Base-by-base conservation (phyloP, 73 alveolate species). In the Blepharisma stoltei region DNA sequence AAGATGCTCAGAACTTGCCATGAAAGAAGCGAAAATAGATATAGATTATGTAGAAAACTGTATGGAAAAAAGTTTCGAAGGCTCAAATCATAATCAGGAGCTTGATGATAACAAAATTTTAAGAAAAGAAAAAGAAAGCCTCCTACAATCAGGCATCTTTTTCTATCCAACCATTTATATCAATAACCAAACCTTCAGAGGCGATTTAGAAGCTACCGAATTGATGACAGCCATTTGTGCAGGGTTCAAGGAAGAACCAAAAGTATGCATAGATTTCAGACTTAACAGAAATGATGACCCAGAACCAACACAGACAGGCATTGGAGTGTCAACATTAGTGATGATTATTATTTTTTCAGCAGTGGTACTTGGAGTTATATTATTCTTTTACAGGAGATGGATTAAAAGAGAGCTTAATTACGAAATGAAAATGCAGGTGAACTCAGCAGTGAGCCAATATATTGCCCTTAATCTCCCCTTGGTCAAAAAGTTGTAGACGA, bases 221-320 rank as follows among this genome's bases (percentile, higher is more conserved):
- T 81, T 88, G 9, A 55, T 73, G 41, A 47, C 67, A 44, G 89
- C 90, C 9, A 55, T 88, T 38, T 88, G 95, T 55, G 71, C 88
- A 9, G 92, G 95, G 14, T 84, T 88, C 54, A 70, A 65, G 9
- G 78, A 77, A 0, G 84, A 80, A 1, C 88, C 38, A 25, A 8
- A 83, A 54, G 67, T 55, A 73, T 66, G 78, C 21, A 6, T 32
- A 6, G 46, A 27, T n/a, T 20, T 11, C 60, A 46, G 23, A 55
- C 54, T 37, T 54, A 67, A 20, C 2, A 46, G 14, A 44, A 3
- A 11, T 0, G 65, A 43, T n/a, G 27, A 69, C 14, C 11, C 11
- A 9, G 4, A 0, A 14, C 27, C n/a, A 14, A 60, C 18, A 14
- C 46, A 60, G 4, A 43, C 11, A 69, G 79, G 79, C 11, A 38